phyloP scores from a whole-genome alignment of 768 basidiomycete species.

The Terana coerulea region DNA sequence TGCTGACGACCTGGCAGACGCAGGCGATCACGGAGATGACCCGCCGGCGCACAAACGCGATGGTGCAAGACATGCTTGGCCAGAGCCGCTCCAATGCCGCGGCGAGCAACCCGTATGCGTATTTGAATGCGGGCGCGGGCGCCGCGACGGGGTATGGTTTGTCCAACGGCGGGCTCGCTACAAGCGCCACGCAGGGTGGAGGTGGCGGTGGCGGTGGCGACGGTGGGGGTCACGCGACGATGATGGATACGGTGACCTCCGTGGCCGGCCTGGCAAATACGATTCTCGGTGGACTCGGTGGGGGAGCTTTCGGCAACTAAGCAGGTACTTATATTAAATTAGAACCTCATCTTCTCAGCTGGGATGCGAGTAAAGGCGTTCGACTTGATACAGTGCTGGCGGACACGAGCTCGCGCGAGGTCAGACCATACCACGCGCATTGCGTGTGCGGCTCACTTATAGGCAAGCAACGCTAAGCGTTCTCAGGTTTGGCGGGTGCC shows the following conservation, averaged over 20 bases:
- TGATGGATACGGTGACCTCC: background rate
- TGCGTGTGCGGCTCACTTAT: too few species aligned
- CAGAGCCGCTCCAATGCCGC: background rate
- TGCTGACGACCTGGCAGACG: background rate
- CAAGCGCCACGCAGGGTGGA: background rate
- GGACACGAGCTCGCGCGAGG: too few species aligned
- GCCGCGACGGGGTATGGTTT: background rate
- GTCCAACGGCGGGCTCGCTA: too few species aligned
- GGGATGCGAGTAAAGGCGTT: too few species aligned
- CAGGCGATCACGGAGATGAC: background rate
- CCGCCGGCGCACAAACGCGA: background rate
- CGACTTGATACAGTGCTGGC: too few species aligned
- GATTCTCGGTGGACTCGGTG: background rate
- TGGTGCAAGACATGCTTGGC: background rate
- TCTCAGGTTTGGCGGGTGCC: too few species aligned
- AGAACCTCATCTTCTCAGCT: too few species aligned
- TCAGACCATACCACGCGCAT: too few species aligned
- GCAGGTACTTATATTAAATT: too few species aligned
- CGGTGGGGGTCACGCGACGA: background rate
- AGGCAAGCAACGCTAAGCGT: too few species aligned
- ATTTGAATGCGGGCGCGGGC: background rate
- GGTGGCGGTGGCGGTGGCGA: background rate
- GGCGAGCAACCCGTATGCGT: background rate
- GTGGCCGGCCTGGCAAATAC: slow-evolving; percentile 4
- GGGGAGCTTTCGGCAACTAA: too few species aligned